Evolutionary conservation across 805 yeast genomes (phyloP), one percentile per base, ranked within the genome.

Genomic region (Wickerhamomyces kurtzmanii): DNA sequence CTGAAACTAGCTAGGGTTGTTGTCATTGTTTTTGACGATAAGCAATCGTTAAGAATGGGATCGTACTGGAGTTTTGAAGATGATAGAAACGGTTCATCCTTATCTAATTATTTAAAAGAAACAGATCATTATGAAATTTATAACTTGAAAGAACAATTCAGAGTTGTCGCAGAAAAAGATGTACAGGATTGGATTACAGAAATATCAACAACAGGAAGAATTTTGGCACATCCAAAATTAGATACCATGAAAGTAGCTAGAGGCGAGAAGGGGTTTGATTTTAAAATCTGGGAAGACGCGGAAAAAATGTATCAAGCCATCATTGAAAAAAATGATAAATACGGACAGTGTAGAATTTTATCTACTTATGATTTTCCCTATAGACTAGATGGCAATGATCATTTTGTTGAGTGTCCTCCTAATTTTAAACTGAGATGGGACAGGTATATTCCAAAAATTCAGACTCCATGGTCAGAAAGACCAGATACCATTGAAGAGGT

Each of bases 321-420:
- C n/a, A 45, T 45, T 17, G 28, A 25, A 6, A 42, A 49, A 22
- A 56, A 63, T 32, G 26, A 34, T 3, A 23, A 43, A 25, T 38
- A 33, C 32, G 68, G 69, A 2, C 68, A 62, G 36, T 58, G 63
- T 24, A 47, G 70, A 36, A 46, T 63, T 39, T 27, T 63, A 15
- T 49, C 60, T 8, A 63, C 70, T 2, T 63, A 63, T 38, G 70
- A 63, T 37, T 63, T 60, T 44, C 68, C 67, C 0, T 63, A 63
- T 35, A 46, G 65, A 31, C 37, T 63, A 10, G 68, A 62, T 22
- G 62, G 59, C 7, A 61, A 56, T 26, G 68, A 62, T 32, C 60
- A 63, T 47, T 63, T 39, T 35, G 70, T 63, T 10, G 47, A 54
- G 4, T 60, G 66, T 25, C 64, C 63, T 15, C 62, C 59, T 19